Evolutionary conservation across 2,329 filamentous ascomycete genomes (phyloP).

Genomic region (Alternaria sp.): DNA sequence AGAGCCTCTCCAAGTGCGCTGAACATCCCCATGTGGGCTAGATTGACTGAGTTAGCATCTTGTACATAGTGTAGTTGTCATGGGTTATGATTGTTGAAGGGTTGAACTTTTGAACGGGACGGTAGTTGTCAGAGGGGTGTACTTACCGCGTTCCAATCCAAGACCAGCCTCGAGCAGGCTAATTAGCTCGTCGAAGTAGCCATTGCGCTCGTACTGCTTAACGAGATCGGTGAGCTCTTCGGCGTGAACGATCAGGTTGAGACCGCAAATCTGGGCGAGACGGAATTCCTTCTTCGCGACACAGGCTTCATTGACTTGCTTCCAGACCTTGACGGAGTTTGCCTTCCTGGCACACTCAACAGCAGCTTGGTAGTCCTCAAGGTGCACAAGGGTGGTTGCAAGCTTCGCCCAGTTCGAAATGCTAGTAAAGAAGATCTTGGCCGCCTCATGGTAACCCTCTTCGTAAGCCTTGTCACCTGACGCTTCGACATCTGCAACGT

Average conservation of each 20-base stretch:
- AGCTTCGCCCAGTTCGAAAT: slow-evolving; percentile 99
- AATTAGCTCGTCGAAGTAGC: slow-evolving; percentile 99
- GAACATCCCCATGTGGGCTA: slow-evolving; percentile 90
- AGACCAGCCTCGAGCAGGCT: slow-evolving; percentile 91
- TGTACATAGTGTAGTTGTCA: not conserved
- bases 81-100: not conserved
- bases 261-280: slow-evolving; percentile 96
- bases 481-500: slow-evolving; percentile 94
- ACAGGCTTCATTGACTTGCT: slow-evolving; percentile 95
- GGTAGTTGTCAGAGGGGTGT: not conserved
- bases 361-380: slow-evolving; percentile 95
- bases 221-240: slow-evolving; percentile 93
- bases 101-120: not conserved
- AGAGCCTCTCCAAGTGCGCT: slow-evolving; percentile 90
- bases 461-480: slow-evolving; percentile 98
- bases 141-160: slow-evolving; percentile 74
- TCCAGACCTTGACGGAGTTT: slow-evolving; percentile 99
- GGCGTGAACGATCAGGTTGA: slow-evolving; percentile 96
- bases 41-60: slow-evolving; percentile 1
- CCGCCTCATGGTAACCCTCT: slow-evolving; percentile 91
- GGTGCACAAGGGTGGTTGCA: slow-evolving; percentile 94
- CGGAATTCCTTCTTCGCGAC: slow-evolving; percentile 99
- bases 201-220: slow-evolving; percentile 94
- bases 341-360: slow-evolving; percentile 98
- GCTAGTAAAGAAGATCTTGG: slow-evolving; percentile 98